Conservation (phyloP, 1,284 basidiomycete species). For the Ustilago hordei region DNA sequence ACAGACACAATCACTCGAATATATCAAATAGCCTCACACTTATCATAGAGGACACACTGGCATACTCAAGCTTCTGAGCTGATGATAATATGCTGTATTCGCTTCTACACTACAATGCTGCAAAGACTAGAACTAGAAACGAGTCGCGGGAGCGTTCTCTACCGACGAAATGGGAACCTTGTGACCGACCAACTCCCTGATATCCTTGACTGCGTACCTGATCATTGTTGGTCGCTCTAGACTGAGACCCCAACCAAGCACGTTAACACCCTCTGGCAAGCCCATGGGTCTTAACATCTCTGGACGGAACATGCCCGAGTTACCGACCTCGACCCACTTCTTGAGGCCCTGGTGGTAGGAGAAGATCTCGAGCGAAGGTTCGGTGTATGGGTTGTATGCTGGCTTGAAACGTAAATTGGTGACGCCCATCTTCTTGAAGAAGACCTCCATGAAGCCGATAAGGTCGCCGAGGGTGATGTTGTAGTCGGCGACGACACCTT, state of each 20-base stretch:
- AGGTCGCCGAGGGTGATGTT: conserved; percentile 94
- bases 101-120: neutral
- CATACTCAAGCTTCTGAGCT: neutral
- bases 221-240: conserved; percentile 99
- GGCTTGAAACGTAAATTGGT: conserved; percentile 95
- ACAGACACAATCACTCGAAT: conserved; percentile 1
- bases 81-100: neutral
- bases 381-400: conserved; percentile 79
- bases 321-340: conserved; percentile 91
- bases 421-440: conserved; percentile 98
- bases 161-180: conserved; percentile 78
- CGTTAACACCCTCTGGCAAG: conserved; percentile 94
- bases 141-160: conserved; percentile 65
- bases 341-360: conserved; percentile 94
- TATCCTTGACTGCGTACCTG: conserved; percentile 86
- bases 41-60: too few relatives aligned
- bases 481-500: conserved; percentile 97
- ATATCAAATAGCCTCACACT: neutral
- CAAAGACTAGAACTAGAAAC: conserved; percentile 47
- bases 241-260: conserved; percentile 95
- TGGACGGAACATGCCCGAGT: conserved; percentile 98
- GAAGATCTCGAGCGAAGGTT: conserved; percentile 99
- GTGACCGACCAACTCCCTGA: conserved; percentile 95
- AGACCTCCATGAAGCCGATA: conserved; percentile 78
- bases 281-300: conserved; percentile 99